Evolutionary conservation across 345 rosid species (phyloP).

Genomic region (Boechera stricta): DNA sequence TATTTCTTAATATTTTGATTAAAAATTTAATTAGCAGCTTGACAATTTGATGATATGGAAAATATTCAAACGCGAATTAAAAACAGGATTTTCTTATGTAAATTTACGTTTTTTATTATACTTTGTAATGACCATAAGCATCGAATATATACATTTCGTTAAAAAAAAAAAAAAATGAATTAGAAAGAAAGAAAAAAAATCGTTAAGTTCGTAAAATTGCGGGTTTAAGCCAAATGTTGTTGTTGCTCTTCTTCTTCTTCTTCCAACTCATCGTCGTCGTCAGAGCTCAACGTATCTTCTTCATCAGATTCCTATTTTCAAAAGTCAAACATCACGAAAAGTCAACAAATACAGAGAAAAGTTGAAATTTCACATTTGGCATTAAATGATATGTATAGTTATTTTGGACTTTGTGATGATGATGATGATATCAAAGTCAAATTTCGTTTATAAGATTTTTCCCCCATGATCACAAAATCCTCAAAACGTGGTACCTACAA

Average conservation of each 20-base stretch:
- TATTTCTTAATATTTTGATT: neutral
- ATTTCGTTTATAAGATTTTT: neutral
- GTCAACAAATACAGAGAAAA: constrained; percentile 13
- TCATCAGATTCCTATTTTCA: constrained; percentile 46
- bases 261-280: constrained; percentile 37
- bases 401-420: neutral
- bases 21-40: neutral
- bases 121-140: constrained; percentile 26
- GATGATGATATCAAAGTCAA: constrained; percentile 34
- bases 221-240: constrained; percentile 43
- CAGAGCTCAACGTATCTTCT: constrained; percentile 49
- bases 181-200: neutral
- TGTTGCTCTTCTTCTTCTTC: constrained; percentile 44
- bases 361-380: constrained; percentile 32
- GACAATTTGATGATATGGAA: neutral
- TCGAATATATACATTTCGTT: constrained; percentile 32
- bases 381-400: constrained; percentile 21
- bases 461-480: constrained; percentile 15
- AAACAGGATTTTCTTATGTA: neutral
- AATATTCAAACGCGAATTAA: neutral
- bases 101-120: neutral
- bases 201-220: constrained; percentile 7
- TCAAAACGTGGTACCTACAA: constrained; percentile 39
- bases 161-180: neutral
- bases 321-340: constrained; percentile 30